Conservation (phyloP, 2,329 filamentous ascomycete species). For the Aquanectria penicillioides region DNA sequence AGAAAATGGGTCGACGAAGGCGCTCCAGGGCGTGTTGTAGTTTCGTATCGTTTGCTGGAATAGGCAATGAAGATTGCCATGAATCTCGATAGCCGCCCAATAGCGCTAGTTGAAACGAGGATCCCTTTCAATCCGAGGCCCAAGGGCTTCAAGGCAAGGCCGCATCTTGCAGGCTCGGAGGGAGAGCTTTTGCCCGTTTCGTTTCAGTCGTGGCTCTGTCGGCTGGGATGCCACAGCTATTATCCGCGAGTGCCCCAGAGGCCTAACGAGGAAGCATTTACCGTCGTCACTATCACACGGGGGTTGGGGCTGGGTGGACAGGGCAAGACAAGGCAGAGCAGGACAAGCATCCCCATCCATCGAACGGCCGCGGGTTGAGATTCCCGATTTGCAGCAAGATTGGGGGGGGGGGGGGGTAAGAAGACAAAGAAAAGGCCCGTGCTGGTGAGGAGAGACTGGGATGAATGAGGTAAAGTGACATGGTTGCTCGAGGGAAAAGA, state of each 20-base stretch:
- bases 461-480: not conserved
- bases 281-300: not conserved
- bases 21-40: not conserved
- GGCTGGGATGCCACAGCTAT: not conserved
- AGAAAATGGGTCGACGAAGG: not conserved
- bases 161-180: too few species aligned
- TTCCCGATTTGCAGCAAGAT: conserved; percentile 17
- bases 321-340: conserved; percentile 1
- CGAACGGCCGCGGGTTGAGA: conserved; percentile 8
- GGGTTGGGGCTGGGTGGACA: too few species aligned
- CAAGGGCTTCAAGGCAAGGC: too few species aligned
- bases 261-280: not conserved
- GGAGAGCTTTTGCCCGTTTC: not conserved
- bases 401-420: not conserved
- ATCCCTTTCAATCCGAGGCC: too few species aligned
- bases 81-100: not conserved
- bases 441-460: not conserved
- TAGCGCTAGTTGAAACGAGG: not conserved
- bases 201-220: not conserved
- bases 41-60: not conserved
- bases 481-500: too few species aligned
- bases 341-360: conserved; percentile 7
- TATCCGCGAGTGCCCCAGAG: too few species aligned
- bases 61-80: too few species aligned
- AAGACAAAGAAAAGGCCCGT: too few species aligned